Percentiles rank a stretch among this genome's conserved stretches.
Conservation (phyloP, 2,329 filamentous ascomycete genomes). For the Cladorrhinum sp. region DNA sequence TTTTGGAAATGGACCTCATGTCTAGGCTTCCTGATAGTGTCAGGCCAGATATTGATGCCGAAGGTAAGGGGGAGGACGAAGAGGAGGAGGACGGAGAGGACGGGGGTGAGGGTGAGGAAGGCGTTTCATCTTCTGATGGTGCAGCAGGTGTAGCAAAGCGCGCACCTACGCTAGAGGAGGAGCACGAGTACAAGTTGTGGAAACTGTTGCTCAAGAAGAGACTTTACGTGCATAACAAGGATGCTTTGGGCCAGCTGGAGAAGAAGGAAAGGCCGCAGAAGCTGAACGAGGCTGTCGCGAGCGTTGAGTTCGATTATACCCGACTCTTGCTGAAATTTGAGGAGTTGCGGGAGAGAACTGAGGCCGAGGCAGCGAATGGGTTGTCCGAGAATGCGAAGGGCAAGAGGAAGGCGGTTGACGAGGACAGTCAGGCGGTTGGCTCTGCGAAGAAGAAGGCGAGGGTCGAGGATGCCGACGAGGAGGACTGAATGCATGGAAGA, state of each 20-base stretch:
- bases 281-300: constrained; percentile 64
- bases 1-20: constrained; percentile 74
- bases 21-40: constrained; percentile 55
- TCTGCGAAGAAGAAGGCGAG: constrained; percentile 45
- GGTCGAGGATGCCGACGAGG: constrained; percentile 29
- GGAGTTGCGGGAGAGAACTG: constrained; percentile 26
- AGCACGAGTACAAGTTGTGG: constrained; percentile 68
- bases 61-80: constrained; percentile 40
- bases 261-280: constrained; percentile 66
- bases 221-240: constrained; percentile 71
- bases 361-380: neutral
- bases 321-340: constrained; percentile 54
- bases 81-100: constrained; percentile 2
- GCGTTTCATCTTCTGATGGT: neutral
- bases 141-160: constrained; percentile 54
- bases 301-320: constrained; percentile 71
- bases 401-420: constrained; percentile 17
- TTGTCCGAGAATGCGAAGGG: neutral
- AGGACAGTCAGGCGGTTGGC: constrained; percentile 16
- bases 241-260: constrained; percentile 68
- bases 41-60: constrained; percentile 48
- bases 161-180: constrained; percentile 51
- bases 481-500: neutral
- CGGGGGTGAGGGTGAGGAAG: constrained; percentile 1
- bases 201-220: constrained; percentile 72